These are phyloP conservation scores for Pseudodiploospora longispora DNA, from an alignment of 2,329 filamentous ascomycete species.

Conservation along the genomic window DNA sequence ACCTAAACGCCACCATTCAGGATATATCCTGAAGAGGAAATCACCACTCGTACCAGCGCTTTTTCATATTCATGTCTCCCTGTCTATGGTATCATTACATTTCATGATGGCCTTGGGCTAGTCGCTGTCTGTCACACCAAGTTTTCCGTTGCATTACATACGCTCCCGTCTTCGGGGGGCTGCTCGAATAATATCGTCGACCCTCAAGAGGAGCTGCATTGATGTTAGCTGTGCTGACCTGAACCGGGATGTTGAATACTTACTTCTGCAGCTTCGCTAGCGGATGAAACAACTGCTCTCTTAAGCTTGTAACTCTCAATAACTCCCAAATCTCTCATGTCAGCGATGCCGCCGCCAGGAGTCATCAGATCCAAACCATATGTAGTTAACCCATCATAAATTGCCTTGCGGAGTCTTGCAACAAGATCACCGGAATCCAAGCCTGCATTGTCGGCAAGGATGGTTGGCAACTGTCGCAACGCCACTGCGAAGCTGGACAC, in stretches of 20 bases:
- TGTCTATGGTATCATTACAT: conserved; percentile 33
- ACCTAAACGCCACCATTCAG: no score
- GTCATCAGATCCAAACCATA: conserved; percentile 85
- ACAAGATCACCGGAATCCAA: conserved; percentile 93
- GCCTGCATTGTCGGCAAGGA: conserved; percentile 94
- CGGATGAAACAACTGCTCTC: conserved; percentile 92
- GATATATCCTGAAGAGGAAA: no score
- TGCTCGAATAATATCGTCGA: conserved; percentile 95
- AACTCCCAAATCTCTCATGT: conserved; percentile 93
- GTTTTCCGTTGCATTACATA: conserved; percentile 24
- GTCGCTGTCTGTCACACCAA: conserved; percentile 5
- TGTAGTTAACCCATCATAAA: conserved; percentile 89
- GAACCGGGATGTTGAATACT: conserved; percentile 22
- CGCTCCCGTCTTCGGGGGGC: conserved; percentile 58
- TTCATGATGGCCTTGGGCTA: conserved; percentile 19
- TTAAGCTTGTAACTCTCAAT: conserved; percentile 99
- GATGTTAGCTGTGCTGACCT: not conserved
- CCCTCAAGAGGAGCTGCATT: conserved; percentile 72
- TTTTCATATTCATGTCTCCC: conserved; percentile 14
- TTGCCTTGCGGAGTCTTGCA: conserved; percentile 80
- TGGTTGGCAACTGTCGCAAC: conserved; percentile 87
- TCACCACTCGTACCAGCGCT: not conserved
- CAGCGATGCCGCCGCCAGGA: conserved; percentile 83
- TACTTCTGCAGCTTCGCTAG: conserved; percentile 94
- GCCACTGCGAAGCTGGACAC: conserved; percentile 85